phyloP scores from a whole-genome alignment of 1,284 basidiomycete species.

The Ustilago sp. region DNA sequence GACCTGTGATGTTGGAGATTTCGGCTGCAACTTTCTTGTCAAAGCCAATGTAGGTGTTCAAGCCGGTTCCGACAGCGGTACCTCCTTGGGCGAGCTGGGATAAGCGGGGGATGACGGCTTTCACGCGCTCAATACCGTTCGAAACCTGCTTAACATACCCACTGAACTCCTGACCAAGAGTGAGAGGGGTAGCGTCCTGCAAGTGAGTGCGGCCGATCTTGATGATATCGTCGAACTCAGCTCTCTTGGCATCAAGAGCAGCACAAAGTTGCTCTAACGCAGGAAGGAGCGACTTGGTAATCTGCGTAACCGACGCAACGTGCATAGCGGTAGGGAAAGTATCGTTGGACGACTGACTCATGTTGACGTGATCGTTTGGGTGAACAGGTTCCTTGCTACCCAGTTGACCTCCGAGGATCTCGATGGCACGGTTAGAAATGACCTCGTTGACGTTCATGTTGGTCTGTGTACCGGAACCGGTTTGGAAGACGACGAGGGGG shows the following conservation, averaged over 20 bases:
- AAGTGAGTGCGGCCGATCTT: conserved; percentile 99
- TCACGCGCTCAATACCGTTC: conserved; percentile 88
- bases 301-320: conserved; percentile 91
- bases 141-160: conserved; percentile 96
- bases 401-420: conserved; percentile 92
- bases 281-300: conserved; percentile 83
- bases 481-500: conserved; percentile 99
- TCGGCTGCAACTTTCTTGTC: conserved; percentile 93
- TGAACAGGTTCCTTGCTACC: conserved; percentile 98
- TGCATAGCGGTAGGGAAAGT: conserved; percentile 99
- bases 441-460: conserved; percentile 99
- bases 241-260: conserved; percentile 83
- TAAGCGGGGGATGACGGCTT: conserved; percentile 85
- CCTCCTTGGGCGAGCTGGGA: conserved; percentile 96
- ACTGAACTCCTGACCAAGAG: conserved; percentile 97
- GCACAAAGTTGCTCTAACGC: conserved; percentile 85
- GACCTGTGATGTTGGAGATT: conserved; percentile 89
- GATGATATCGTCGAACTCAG: conserved; percentile 77
- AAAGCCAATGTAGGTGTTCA: conserved; percentile 97
- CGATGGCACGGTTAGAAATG: conserved; percentile 98
- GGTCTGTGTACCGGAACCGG: conserved; percentile 97
- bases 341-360: conserved; percentile 99
- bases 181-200: conserved; percentile 95
- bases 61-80: conserved; percentile 94
- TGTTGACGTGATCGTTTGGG: conserved; percentile 99